Base-by-base conservation (phyloP, 2,329 filamentous ascomycete species). In the Sporothrix schenckii region DNA sequence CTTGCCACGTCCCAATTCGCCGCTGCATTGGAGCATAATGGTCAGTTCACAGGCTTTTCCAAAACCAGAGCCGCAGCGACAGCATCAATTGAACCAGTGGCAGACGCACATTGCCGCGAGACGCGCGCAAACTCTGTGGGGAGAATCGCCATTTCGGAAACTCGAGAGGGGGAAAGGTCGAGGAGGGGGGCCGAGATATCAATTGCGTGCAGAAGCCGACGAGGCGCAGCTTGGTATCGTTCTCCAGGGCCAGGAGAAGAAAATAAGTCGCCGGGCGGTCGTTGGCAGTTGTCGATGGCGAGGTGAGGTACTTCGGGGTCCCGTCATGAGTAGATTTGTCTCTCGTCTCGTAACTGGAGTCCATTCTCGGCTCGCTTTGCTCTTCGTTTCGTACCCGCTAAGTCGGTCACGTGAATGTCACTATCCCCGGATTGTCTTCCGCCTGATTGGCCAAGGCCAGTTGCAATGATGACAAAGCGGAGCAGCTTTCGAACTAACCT, bases 1-100 rank as follows among this genome's bases (percentile, higher is more conserved):
- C 92, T 92, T 77, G 94, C 94, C 85, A 98, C 93, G 77, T 83
- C 79, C 93, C 92, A 97, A 86, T 91, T 97, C 83, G 88, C 85
- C 80, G 94, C 94, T 97, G 80, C 78, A 56, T 6, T 10, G 2
- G 27, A 30, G 7, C 34, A 44, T 5, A 66, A 68, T 44, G 14
- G 49, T 65, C 58, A 69, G 68, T 50, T 30, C 11, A 10, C 16
- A 30, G 19, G 7, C 13, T 52, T n/a, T 21, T 72, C 70, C 66
- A 69, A n/a, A 19, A 1, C 7, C 41, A 16, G 41, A 44, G 41
- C 34, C 6, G 34, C 9, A 21, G n/a, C 41, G 2, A 16, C 13
- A 9, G 10, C 4, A 61, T n/a, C 14, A 14, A n/a, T n/a, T 11
- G 7, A n/a, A 53, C 4, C 19, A 65, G 69, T 65, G 11, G 52